Evolutionary conservation across 306 rosid genomes (phyloP).

Genomic region (Glycine soja): DNA sequence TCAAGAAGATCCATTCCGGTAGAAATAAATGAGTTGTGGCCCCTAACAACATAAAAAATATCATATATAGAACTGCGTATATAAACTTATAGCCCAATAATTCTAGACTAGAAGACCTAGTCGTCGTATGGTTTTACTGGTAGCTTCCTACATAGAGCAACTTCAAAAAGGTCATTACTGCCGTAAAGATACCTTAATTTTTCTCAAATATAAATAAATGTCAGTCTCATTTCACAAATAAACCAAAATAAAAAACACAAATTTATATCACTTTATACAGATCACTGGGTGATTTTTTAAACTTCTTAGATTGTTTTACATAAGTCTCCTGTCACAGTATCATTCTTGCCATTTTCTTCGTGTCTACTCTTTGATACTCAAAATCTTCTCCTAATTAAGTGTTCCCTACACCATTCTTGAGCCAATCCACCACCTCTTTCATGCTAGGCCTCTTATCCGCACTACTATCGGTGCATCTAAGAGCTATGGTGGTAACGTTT

Average conservation of each 20-base stretch:
- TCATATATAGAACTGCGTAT: background rate
- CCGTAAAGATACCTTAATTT: constrained; percentile 15
- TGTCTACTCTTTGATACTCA: constrained; percentile 31
- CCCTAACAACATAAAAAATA: background rate
- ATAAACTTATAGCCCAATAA: background rate
- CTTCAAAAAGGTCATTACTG: background rate
- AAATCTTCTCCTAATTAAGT: constrained; percentile 35
- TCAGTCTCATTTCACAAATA: constrained; percentile 17
- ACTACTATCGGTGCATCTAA: constrained; percentile 62
- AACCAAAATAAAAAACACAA: background rate
- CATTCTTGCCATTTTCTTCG: constrained; percentile 45
- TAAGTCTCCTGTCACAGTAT: constrained; percentile 45
- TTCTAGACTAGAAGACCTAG: background rate
- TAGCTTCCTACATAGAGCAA: background rate
- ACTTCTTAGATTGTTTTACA: too few relatives aligned
- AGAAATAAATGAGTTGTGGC: background rate
- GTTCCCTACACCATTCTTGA: constrained; percentile 44
- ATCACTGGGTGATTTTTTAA: too few relatives aligned
- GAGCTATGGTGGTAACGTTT: constrained; percentile 53
- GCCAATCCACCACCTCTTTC: constrained; percentile 69
- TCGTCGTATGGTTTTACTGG: background rate
- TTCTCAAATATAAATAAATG: background rate
- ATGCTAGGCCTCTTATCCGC: constrained; percentile 68
- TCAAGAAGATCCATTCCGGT: background rate
- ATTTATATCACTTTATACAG: constrained; percentile 45